Evolutionary conservation across 1,284 basidiomycete species (phyloP).

Genomic region (Crucibulum cyathiforme): DNA sequence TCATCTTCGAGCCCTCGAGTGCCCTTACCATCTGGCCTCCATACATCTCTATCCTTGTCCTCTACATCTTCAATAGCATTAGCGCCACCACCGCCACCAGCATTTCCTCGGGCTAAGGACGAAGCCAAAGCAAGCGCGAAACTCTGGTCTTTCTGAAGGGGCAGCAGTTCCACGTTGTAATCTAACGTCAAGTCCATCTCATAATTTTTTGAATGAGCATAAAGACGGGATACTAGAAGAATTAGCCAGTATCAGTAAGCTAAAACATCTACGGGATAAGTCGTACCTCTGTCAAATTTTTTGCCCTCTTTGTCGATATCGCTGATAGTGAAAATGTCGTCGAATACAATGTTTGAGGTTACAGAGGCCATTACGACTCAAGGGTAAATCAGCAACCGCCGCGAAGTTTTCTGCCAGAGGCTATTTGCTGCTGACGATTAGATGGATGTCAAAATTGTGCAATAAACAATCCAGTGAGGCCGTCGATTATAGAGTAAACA

Average conservation of each 20-base stretch:
- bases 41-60: conserved; percentile 79
- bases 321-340: conserved; percentile 88
- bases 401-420: not conserved
- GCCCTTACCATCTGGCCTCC: conserved; percentile 90
- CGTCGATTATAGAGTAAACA: too few relatives aligned
- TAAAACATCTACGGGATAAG: conserved; percentile 1
- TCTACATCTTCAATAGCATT: conserved; percentile 57
- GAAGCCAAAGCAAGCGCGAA: conserved; percentile 89
- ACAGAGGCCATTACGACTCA: conserved; percentile 58
- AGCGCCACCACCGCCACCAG: conserved; percentile 42
- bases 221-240: conserved; percentile 80
- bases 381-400: not conserved
- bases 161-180: conserved; percentile 89
- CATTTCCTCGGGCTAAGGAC: conserved; percentile 73
- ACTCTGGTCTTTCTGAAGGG: conserved; percentile 70
- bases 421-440: too few relatives aligned
- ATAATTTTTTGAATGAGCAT: conserved; percentile 85
- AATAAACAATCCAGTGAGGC: too few relatives aligned
- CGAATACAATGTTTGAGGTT: conserved; percentile 81
- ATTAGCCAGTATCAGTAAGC: conserved; percentile 5
- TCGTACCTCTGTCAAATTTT: conserved; percentile 93
- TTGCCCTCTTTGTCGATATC: conserved; percentile 93
- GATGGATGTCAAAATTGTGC: too few relatives aligned
- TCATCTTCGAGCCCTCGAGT: conserved; percentile 91
- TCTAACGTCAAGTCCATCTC: conserved; percentile 91